Evolutionary conservation across 371 early-diverging fungal species (phyloP).

Genomic region (Gilbertella persicaria): DNA sequence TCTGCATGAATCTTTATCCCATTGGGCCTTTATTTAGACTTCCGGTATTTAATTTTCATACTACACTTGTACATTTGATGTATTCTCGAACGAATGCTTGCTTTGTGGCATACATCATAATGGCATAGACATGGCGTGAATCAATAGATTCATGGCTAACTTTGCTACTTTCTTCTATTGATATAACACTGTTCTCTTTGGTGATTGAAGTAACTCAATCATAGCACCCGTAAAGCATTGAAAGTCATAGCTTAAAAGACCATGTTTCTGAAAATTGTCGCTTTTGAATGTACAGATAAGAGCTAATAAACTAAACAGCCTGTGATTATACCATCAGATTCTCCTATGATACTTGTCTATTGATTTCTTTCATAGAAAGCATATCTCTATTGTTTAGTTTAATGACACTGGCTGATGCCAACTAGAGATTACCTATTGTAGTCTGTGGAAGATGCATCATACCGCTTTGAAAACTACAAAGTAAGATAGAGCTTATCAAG

Average conservation of each 20-base stretch:
- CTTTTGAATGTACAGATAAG: conserved; percentile 79
- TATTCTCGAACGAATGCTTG: too few species aligned
- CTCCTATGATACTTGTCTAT: conserved; percentile 45
- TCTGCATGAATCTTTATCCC: too few species aligned
- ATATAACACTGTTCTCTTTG: conserved; percentile 1
- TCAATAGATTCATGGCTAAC: too few species aligned
- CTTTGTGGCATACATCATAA: too few species aligned
- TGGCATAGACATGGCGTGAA: too few species aligned
- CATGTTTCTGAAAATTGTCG: conserved; percentile 85
- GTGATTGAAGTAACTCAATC: conserved; percentile 46
- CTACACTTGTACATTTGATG: too few species aligned
- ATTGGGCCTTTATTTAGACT: too few species aligned
- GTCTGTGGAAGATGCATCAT: background rate
- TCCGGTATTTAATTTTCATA: too few species aligned
- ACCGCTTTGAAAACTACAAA: conserved; percentile 16
- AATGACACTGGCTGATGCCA: conserved; percentile 58
- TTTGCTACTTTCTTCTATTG: too few species aligned
- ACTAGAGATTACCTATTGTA: conserved; percentile 4
- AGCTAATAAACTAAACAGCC: conserved; percentile 57
- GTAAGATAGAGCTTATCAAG: background rate
- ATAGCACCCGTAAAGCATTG: conserved; percentile 70
- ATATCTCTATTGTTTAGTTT: conserved; percentile 80
- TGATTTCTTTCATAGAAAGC: conserved; percentile 78
- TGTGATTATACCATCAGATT: background rate
- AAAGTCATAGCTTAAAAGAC: conserved; percentile 87